phyloP scores from a whole-genome alignment of 768 basidiomycete genomes.

The Scleroderma bovista region DNA sequence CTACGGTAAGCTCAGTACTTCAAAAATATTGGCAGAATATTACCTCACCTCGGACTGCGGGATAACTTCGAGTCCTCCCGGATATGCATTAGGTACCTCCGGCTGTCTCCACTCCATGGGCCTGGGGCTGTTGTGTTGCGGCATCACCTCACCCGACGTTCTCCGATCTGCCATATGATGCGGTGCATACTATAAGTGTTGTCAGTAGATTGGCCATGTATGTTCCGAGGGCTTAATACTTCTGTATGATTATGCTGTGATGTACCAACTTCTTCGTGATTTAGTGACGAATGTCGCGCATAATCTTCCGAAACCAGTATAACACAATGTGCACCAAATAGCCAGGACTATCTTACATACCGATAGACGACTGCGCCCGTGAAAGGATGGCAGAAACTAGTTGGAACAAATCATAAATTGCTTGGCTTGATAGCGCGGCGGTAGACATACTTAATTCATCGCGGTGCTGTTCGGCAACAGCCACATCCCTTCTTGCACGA shows the following conservation, averaged over 20 bases:
- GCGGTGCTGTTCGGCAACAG: conserved; percentile 60
- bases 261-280: conserved; percentile 26
- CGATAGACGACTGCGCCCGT: conserved; percentile 30
- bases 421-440: conserved; percentile 7
- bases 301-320: conserved; percentile 23
- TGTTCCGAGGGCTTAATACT: conserved; percentile 20
- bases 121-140: conserved; percentile 28
- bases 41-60: conserved; percentile 31
- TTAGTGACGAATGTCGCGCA: conserved; percentile 26
- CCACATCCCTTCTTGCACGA: conserved; percentile 60
- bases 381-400: conserved; percentile 31
- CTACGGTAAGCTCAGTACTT: conserved; percentile 28
- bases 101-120: conserved; percentile 29
- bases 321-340: conserved; percentile 15
- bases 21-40: conserved; percentile 10
- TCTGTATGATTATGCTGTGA: conserved; percentile 30
- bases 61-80: conserved; percentile 23
- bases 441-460: conserved; percentile 47
- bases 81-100: conserved; percentile 26
- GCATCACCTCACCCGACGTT: conserved; percentile 28
- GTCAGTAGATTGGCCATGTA: conserved; percentile 15
- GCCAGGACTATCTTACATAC: conserved; percentile 21
- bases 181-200: conserved; percentile 23
- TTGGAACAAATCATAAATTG: conserved; percentile 12
- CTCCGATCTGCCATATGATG: conserved; percentile 30